Evolutionary conservation across 148 eudicot species (phyloP).

Genomic region (Pharnaceum exiguum): DNA sequence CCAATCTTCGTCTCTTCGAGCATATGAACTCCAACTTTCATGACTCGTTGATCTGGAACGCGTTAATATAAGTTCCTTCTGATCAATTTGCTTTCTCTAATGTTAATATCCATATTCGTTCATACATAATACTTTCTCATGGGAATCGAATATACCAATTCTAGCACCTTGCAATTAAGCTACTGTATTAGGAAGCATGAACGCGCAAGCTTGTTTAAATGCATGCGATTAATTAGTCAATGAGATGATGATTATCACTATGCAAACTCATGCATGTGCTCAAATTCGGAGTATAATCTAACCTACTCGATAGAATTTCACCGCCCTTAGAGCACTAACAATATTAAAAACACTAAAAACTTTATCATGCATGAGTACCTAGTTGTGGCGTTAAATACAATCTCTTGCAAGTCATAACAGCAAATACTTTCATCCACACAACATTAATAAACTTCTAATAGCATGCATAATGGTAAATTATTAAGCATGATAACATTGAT

Average conservation of each 20-base stretch:
- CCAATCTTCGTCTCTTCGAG: too few species aligned
- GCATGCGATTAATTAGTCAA: too few species aligned
- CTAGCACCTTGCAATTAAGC: background rate
- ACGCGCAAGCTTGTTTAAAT: background rate
- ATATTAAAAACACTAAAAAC: slow-evolving; percentile 12
- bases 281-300: too few species aligned
- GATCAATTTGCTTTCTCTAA: too few species aligned
- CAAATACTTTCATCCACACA: slow-evolving; percentile 5
- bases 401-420: slow-evolving; percentile 1
- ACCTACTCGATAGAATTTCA: slow-evolving; percentile 1
- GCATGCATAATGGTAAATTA: slow-evolving; percentile 23
- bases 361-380: slow-evolving; percentile 13
- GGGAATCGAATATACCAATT: background rate
- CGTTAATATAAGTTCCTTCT: too few species aligned
- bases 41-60: too few species aligned
- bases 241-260: slow-evolving; percentile 7
- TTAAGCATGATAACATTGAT: slow-evolving; percentile 15
- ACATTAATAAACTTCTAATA: background rate
- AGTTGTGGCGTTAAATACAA: slow-evolving; percentile 11
- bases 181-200: background rate
- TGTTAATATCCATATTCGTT: too few species aligned
- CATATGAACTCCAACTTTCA: too few species aligned
- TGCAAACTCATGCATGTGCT: slow-evolving; percentile 11
- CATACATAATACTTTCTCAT: too few species aligned
- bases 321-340: slow-evolving; percentile 11